phyloP scores from a whole-genome alignment of 768 basidiomycete genomes.

The Kockovaella imperatae region DNA sequence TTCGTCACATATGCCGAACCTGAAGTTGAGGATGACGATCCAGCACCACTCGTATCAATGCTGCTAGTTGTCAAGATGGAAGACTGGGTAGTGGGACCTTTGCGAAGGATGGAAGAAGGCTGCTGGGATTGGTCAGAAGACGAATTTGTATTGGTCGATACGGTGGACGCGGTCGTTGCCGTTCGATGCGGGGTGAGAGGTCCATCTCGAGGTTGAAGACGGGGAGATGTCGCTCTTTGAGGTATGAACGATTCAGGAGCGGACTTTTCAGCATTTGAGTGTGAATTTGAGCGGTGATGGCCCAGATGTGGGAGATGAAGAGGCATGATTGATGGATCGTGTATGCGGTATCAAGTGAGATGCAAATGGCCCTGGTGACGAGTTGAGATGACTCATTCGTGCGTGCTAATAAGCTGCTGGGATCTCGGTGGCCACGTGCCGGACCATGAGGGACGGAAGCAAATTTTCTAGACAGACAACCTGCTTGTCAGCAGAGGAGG shows the following conservation, averaged over 20 bases:
- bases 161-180: not conserved
- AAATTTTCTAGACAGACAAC: too few relatives aligned
- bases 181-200: not conserved
- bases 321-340: conserved; percentile 13
- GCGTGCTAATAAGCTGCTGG: too few relatives aligned
- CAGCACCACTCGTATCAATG: not conserved
- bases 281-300: not conserved
- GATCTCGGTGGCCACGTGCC: too few relatives aligned
- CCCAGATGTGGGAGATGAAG: conserved; percentile 18
- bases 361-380: too few relatives aligned
- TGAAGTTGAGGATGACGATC: conserved; percentile 2
- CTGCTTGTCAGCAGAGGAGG: too few relatives aligned
- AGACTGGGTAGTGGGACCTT: not conserved
- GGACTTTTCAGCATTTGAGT: conserved; percentile 3
- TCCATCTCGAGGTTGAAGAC: not conserved
- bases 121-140: too few relatives aligned
- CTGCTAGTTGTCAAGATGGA: not conserved
- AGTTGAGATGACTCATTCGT: too few relatives aligned
- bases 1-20: conserved; percentile 11
- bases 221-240: not conserved
- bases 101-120: not conserved
- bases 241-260: not conserved
- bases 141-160: not conserved
- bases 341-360: too few relatives aligned
- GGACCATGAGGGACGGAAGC: too few relatives aligned